Conservation (phyloP, 1,139 yeast species). For the Candida smagusa region DNA sequence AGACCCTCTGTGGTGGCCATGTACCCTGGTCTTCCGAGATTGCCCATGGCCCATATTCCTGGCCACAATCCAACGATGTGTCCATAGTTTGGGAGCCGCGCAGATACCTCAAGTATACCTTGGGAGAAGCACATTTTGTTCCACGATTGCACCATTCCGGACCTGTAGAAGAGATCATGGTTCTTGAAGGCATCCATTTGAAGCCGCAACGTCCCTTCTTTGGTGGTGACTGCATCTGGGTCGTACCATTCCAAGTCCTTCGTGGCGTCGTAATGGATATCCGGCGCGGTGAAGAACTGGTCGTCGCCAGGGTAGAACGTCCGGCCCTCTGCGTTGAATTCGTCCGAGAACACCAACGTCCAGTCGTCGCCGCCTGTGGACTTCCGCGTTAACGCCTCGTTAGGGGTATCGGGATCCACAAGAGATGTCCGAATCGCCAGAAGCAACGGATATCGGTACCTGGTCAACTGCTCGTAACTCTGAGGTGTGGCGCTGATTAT, state of each 20-base stretch:
- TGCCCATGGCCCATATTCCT: slow-evolving; percentile 31
- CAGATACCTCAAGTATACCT: slow-evolving; percentile 23
- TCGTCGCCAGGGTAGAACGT: slow-evolving; percentile 31
- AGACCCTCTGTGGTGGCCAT: slow-evolving; percentile 26
- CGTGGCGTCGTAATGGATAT: slow-evolving; percentile 28
- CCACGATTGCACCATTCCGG: slow-evolving; percentile 30
- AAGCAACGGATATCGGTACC: slow-evolving; percentile 21
- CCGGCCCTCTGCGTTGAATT: slow-evolving; percentile 26
- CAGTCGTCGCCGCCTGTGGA: slow-evolving; percentile 18
- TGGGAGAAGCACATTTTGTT: slow-evolving; percentile 27
- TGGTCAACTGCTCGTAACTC: slow-evolving; percentile 19
- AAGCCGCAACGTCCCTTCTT: slow-evolving; percentile 23
- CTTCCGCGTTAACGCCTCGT: slow-evolving; percentile 12
- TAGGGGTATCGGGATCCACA: slow-evolving; percentile 27
- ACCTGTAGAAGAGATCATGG: slow-evolving; percentile 25
- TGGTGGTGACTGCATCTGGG: slow-evolving; percentile 28
- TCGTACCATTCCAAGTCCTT: slow-evolving; percentile 32
- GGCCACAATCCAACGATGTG: slow-evolving; percentile 29
- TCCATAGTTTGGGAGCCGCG: slow-evolving; percentile 26
- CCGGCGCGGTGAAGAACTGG: slow-evolving; percentile 27
- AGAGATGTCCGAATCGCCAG: slow-evolving; percentile 22
- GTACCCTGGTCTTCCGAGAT: slow-evolving; percentile 27
- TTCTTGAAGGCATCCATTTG: slow-evolving; percentile 27
- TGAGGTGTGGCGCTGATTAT: slow-evolving; percentile 13
- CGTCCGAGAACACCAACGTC: slow-evolving; percentile 27